A percentile compares a stretch with the other conserved stretches of the same genome.
Conservation (phyloP, 1,284 basidiomycete genomes). For the Ceratobasidium theobromae region DNA sequence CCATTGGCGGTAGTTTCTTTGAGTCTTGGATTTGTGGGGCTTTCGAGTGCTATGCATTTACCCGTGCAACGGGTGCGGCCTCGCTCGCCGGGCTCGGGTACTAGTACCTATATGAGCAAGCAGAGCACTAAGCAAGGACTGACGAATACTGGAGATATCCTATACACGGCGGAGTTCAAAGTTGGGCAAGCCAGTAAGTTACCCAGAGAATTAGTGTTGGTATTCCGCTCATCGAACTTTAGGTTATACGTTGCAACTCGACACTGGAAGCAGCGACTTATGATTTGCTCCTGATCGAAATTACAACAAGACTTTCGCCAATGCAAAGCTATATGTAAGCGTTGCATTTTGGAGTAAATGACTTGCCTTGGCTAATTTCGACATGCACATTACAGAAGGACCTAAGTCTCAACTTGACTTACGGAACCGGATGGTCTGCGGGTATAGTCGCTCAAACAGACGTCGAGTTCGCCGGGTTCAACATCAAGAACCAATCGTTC, state of each 20-base stretch:
- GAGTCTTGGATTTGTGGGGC: background rate
- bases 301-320: background rate
- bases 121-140: background rate
- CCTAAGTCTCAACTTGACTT: slow-evolving; percentile 1
- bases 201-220: background rate
- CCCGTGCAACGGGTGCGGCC: slow-evolving; percentile 6
- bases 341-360: background rate
- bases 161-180: slow-evolving; percentile 1
- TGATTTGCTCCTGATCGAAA: background rate
- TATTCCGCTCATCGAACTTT: background rate
- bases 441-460: slow-evolving; percentile 11
- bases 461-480: slow-evolving; percentile 11
- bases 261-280: slow-evolving; percentile 25
- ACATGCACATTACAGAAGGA: background rate
- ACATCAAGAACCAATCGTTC: slow-evolving; percentile 23
- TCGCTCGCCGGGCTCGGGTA: background rate
- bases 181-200: background rate
- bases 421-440: slow-evolving; percentile 11
- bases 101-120: background rate
- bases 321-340: background rate
- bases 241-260: slow-evolving; percentile 16
- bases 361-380: background rate
- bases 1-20: background rate
- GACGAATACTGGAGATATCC: background rate
- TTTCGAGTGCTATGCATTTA: slow-evolving; percentile 8